phyloP scores from a whole-genome alignment of 2,329 filamentous ascomycete genomes.

The Drechslerella stenobrocha region DNA sequence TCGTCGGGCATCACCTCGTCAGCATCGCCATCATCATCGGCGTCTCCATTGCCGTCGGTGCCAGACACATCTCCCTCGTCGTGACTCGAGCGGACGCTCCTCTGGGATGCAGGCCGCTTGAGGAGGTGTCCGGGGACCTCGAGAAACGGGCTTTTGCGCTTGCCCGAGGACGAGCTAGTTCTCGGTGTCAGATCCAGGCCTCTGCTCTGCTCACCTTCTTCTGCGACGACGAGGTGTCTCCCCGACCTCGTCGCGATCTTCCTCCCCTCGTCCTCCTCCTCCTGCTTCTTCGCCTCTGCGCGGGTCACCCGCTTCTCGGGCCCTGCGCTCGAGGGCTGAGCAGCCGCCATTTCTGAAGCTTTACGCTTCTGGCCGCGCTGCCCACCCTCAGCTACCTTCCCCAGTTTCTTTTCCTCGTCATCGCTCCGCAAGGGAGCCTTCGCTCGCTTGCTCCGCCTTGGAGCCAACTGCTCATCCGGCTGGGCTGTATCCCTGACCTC shows the following conservation, averaged over 20 bases:
- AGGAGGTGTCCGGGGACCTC: slow-evolving; percentile 10
- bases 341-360: slow-evolving; percentile 35
- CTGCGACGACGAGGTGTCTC: slow-evolving; percentile 8
- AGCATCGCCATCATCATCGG: slow-evolving; percentile 6
- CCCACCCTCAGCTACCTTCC: slow-evolving; percentile 3
- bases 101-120: slow-evolving; percentile 25
- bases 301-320: slow-evolving; percentile 41
- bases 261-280: slow-evolving; percentile 14
- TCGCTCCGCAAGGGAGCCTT: slow-evolving; percentile 1
- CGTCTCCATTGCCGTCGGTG: slow-evolving; percentile 2
- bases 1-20: neutral
- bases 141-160: slow-evolving; percentile 28
- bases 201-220: slow-evolving; percentile 24
- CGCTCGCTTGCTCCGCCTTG: slow-evolving; percentile 8
- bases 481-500: neutral
- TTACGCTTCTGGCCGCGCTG: slow-evolving; percentile 43
- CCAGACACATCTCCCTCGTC: slow-evolving; percentile 14
- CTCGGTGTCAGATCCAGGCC: neutral
- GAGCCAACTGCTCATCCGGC: slow-evolving; percentile 21
- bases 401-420: slow-evolving; percentile 6
- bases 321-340: slow-evolving; percentile 11
- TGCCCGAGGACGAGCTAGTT: slow-evolving; percentile 16
- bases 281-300: slow-evolving; percentile 28
- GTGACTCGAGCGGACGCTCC: slow-evolving; percentile 19
- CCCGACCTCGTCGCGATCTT: slow-evolving; percentile 13